Evolutionary conservation across 108 stramenopile species (phyloP), one percentile per base, ranked within the genome.

Genomic region (Cyclotella distinguenda): DNA sequence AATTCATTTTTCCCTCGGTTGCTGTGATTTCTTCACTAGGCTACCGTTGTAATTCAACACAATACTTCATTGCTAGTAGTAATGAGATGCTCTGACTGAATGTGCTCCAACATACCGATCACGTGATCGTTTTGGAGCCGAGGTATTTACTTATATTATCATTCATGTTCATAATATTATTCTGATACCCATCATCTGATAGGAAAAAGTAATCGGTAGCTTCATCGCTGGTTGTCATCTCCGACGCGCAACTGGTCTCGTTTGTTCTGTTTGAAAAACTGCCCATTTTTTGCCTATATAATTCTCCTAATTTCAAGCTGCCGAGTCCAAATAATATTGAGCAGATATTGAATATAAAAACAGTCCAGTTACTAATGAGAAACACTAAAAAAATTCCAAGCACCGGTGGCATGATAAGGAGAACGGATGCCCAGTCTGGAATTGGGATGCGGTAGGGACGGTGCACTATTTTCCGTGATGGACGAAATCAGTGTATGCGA

Each of bases 1-100:
- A 82, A 83, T 48, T 67, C 79, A 7, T 88, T 79, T 45, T 84
- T 85, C 46, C 87, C 87, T 0, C 77, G 85, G 42, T 57, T 79
- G 75, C 45, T 83, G 43, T 79, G 74, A 73, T 44, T 28, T 43
- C 27, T 45, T 42, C 16, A 25, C 11, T 13, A 42, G 2, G 16
- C 5, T 4, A 42, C 5, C 2, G 16, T 42, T 42, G 40, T 42
- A n/a, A n/a, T n/a, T n/a, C n/a, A n/a, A n/a, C n/a, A n/a, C n/a
- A n/a, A n/a, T n/a, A n/a, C n/a, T n/a, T n/a, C n/a, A n/a, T n/a
- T n/a, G n/a, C n/a, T n/a, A n/a, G n/a, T n/a, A n/a, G n/a, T n/a
- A n/a, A n/a, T n/a, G n/a, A n/a, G n/a, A n/a, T n/a, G n/a, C n/a
- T n/a, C n/a, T n/a, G n/a, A n/a, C n/a, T n/a, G n/a, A n/a, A n/a